Percentiles rank a stretch among this genome's conserved stretches.
Conservation (phyloP, 2,329 filamentous ascomycete species). For the Elsinoe fawcettii region DNA sequence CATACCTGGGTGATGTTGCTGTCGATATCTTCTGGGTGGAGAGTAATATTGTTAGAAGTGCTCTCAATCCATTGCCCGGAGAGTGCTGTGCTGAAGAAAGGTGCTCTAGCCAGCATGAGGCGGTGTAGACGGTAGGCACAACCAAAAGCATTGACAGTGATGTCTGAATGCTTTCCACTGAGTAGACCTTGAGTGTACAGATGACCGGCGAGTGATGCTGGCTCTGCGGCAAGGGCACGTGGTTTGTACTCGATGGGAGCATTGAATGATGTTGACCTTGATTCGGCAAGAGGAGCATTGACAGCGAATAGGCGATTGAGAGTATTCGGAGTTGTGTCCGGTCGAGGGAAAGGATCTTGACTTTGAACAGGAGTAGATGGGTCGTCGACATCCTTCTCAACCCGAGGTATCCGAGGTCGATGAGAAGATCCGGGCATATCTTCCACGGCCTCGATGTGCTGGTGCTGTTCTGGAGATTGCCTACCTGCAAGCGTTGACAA, state of each 20-base stretch:
- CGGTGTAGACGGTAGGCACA: slow-evolving; percentile 47
- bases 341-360: slow-evolving; percentile 26
- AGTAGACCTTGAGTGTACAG: slow-evolving; percentile 46
- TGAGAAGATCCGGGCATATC: slow-evolving; percentile 15
- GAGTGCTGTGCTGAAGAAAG: slow-evolving; percentile 48
- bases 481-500: slow-evolving; percentile 11
- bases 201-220: slow-evolving; percentile 40
- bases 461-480: slow-evolving; percentile 1
- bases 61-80: slow-evolving; percentile 51
- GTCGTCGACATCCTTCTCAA: slow-evolving; percentile 44
- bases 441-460: not conserved
- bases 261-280: slow-evolving; percentile 37
- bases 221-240: slow-evolving; percentile 16
- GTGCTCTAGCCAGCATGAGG: slow-evolving; percentile 47
- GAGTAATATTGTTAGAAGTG: slow-evolving; percentile 43
- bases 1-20: slow-evolving; percentile 44
- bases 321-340: slow-evolving; percentile 36
- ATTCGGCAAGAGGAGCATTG: slow-evolving; percentile 30
- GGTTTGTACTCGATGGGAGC: slow-evolving; percentile 15
- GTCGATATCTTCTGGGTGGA: slow-evolving; percentile 49
- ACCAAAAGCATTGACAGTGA: slow-evolving; percentile 46
- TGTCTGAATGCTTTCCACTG: slow-evolving; percentile 47
- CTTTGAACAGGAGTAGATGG: slow-evolving; percentile 34
- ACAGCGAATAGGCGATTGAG: slow-evolving; percentile 40
- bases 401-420: slow-evolving; percentile 32